Evolutionary conservation across 495 filamentous ascomycete species (phyloP), one percentile per base, ranked within the genome.

Genomic region (Astrothelium subdiscretum): DNA sequence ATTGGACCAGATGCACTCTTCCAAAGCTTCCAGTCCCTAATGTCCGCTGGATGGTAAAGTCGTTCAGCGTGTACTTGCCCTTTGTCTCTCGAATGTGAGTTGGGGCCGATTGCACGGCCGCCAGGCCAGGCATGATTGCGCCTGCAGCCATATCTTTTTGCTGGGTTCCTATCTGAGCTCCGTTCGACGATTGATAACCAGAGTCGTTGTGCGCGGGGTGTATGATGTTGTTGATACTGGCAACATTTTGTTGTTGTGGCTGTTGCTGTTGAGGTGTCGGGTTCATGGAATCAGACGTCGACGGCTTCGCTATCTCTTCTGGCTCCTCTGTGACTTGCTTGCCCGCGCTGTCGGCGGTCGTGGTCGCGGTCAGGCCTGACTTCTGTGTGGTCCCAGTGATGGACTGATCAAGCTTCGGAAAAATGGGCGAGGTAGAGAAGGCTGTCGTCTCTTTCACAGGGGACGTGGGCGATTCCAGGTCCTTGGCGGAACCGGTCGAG

Each of bases 11-110:
- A 69, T 97, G 95, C 29, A 98, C 94, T 48, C 95, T 81, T 18
- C 94, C 94, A 77, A 98, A 98, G 74, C 92, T 97, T 40, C 94
- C 94, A 32, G 95, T 98, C 13, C 94, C 94, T 54, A 98, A 78
- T 24, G 95, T 97, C 65, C 94, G 83, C 77, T 90, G 82, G 42
- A 98, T 83, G 42, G 82, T 74, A 66, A 98, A 98, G 76, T 98
- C 94, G 27, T 77, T 79, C 63, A 97, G 83, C 15, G 91, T 87
- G 74, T 98, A 98, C 79, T 97, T 97, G n/a, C 95, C 95, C 80
- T 95, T 96, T 54, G 94, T 98, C 63, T 84, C 82, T 64, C 94
- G 82, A 22, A 78, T 67, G 52, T 80, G 74, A 6, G 64, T 65
- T 0, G 38, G 29, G 38, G 20, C 20, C 5, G 58, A 44, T 20